A percentile compares a stretch with the other conserved stretches of the same genome.
Conservation (phyloP, 2,329 filamentous ascomycete species). For the Microdochium nivale region DNA sequence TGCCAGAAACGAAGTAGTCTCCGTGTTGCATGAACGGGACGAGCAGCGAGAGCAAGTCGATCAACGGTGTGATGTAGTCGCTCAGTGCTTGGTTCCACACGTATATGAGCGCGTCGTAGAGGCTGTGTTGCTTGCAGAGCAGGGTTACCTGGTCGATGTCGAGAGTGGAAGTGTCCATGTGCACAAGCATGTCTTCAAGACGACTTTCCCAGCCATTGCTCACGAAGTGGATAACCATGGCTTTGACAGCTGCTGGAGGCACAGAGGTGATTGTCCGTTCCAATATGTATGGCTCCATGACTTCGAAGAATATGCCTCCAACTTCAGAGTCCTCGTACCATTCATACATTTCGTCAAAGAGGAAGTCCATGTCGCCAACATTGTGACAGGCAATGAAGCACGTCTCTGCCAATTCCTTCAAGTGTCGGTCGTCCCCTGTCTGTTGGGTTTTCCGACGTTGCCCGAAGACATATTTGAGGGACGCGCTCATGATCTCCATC, state of each 20-base stretch:
- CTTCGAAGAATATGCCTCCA: slow-evolving; percentile 74
- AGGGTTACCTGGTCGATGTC: slow-evolving; percentile 90
- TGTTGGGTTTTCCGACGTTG: slow-evolving; percentile 45
- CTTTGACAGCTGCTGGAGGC: slow-evolving; percentile 78
- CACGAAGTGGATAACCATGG: slow-evolving; percentile 75
- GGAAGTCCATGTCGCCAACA: slow-evolving; percentile 69
- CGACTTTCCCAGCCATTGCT: slow-evolving; percentile 64
- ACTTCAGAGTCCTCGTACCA: slow-evolving; percentile 74
- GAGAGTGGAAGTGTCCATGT: slow-evolving; percentile 81
- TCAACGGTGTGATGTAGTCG: slow-evolving; percentile 86
- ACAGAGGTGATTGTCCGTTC: slow-evolving; percentile 66
- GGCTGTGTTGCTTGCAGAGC: slow-evolving; percentile 81
- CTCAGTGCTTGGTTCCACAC: slow-evolving; percentile 88
- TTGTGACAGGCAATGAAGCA: slow-evolving; percentile 78
- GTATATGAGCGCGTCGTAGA: slow-evolving; percentile 94
- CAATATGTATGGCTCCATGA: slow-evolving; percentile 79
- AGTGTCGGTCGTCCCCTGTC: slow-evolving; percentile 43
- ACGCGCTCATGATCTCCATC: slow-evolving; percentile 87
- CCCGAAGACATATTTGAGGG: slow-evolving; percentile 79
- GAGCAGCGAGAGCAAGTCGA: slow-evolving; percentile 69
- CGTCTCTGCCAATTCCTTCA: slow-evolving; percentile 71
- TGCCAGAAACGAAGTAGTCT: slow-evolving; percentile 40
- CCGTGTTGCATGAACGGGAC: slow-evolving; percentile 48
- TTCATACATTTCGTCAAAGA: slow-evolving; percentile 87
- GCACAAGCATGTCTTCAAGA: slow-evolving; percentile 89